Percentiles rank a stretch among this genome's conserved stretches.
Conservation (phyloP, 129 eudicot species). For the Lactuca saligna region DNA sequence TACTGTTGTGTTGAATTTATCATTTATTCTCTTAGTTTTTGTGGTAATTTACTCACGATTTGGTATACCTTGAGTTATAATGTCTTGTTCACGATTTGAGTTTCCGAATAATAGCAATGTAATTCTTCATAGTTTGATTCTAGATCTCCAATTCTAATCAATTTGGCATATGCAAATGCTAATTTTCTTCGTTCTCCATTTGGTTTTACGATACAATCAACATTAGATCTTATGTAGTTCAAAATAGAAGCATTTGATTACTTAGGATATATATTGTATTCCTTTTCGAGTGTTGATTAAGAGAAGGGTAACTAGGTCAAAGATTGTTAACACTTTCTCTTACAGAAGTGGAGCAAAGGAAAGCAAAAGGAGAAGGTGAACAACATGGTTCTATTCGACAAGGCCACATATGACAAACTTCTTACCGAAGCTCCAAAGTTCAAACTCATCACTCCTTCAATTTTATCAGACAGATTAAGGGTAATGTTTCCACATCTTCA, state of each 20-base stretch:
- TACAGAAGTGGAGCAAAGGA: slow-evolving; percentile 97
- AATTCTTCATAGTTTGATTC: background rate
- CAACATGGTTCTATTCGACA: slow-evolving; percentile 92
- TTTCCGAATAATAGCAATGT: background rate
- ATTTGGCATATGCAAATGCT: too few species aligned
- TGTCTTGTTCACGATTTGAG: background rate
- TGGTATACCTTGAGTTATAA: background rate
- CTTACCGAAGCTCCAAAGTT: slow-evolving; percentile 82
- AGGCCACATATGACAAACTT: slow-evolving; percentile 92
- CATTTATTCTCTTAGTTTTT: background rate
- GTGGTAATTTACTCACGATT: background rate
- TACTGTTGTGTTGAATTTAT: background rate
- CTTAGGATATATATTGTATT: too few species aligned
- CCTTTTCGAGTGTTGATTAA: too few species aligned
- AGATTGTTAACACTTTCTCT: background rate
- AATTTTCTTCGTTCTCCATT: too few species aligned
- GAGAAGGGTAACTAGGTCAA: background rate
- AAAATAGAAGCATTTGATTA: too few species aligned
- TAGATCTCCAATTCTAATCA: too few species aligned
- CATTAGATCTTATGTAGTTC: too few species aligned
- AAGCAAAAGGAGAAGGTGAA: slow-evolving; percentile 99
- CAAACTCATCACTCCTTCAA: slow-evolving; percentile 86
- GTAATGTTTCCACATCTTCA: slow-evolving; percentile 32
- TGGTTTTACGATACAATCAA: too few species aligned
- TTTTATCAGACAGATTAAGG: slow-evolving; percentile 86